Conservation (phyloP, 2,329 filamentous ascomycete species). For the Monilinia laxa region DNA sequence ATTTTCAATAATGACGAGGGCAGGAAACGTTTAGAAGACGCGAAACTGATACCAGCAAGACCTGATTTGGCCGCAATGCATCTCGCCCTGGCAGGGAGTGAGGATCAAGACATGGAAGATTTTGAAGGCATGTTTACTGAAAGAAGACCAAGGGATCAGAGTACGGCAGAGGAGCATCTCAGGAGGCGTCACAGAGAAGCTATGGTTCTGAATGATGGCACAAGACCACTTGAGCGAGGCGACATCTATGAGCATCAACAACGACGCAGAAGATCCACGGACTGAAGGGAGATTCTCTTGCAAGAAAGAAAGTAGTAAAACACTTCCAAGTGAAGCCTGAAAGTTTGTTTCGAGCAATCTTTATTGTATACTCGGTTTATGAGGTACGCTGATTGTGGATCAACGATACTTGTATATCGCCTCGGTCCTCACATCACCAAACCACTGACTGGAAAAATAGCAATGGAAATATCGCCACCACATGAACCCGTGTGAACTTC, state of each 20-base stretch:
- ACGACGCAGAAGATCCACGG: neutral
- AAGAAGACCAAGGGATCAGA: constrained; percentile 51
- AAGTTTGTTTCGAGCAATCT: neutral
- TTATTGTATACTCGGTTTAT: neutral
- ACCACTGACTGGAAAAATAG: neutral
- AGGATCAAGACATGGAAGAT: constrained; percentile 47
- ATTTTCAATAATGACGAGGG: constrained; percentile 37
- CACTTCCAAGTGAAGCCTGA: neutral
- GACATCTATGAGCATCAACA: constrained; percentile 68
- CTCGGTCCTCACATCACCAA: neutral
- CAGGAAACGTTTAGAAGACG: constrained; percentile 34
- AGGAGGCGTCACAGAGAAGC: constrained; percentile 78
- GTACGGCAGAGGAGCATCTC: constrained; percentile 67
- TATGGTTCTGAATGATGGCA: constrained; percentile 89
- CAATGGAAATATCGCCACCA: neutral
- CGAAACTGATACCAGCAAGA: constrained; percentile 33
- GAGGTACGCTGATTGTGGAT: neutral
- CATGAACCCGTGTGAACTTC: neutral
- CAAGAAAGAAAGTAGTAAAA: neutral
- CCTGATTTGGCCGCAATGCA: constrained; percentile 24
- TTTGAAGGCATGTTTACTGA: constrained; percentile 38
- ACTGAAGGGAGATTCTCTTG: constrained; percentile 1
- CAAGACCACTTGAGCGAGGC: constrained; percentile 65
- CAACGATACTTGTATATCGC: neutral
- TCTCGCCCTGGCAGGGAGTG: constrained; percentile 50